phyloP scores from a whole-genome alignment of 805 yeast species.

The Candida hispaniensis region DNA sequence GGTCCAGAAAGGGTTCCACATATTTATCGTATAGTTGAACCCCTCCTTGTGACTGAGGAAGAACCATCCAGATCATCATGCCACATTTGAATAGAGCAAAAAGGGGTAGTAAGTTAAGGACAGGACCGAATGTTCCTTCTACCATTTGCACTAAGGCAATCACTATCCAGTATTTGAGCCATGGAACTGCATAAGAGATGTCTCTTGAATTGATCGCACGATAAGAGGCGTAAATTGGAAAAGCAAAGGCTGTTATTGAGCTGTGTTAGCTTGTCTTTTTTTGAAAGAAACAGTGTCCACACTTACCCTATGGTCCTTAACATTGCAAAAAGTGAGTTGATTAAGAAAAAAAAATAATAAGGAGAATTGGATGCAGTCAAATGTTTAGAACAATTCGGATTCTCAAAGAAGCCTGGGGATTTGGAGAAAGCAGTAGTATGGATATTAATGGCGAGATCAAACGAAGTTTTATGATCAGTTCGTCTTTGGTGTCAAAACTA shows the following conservation, averaged over 20 bases:
- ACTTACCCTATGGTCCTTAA: too few relatives aligned
- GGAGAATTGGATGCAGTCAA: too few relatives aligned
- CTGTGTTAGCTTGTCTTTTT: too few relatives aligned
- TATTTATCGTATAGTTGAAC: slow-evolving; percentile 32
- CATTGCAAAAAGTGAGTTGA: too few relatives aligned
- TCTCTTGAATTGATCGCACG: slow-evolving; percentile 41
- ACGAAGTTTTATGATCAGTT: too few relatives aligned
- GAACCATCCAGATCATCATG: slow-evolving; percentile 50
- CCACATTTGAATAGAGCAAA: slow-evolving; percentile 39
- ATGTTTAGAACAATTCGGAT: too few relatives aligned
- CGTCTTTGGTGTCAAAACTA: too few relatives aligned
- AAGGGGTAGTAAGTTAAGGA: slow-evolving; percentile 46
- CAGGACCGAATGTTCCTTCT: slow-evolving; percentile 35
- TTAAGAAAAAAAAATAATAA: too few relatives aligned
- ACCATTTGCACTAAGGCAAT: slow-evolving; percentile 34
- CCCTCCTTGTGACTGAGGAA: slow-evolving; percentile 41
- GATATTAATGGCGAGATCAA: too few relatives aligned
- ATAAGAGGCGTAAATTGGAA: slow-evolving; percentile 53
- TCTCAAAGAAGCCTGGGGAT: too few relatives aligned
- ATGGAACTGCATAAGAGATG: slow-evolving; percentile 31
- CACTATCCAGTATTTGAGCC: slow-evolving; percentile 61
- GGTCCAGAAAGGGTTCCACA: slow-evolving; percentile 32
- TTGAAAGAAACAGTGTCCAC: too few relatives aligned
- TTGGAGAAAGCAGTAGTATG: too few relatives aligned
- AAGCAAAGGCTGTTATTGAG: slow-evolving; percentile 35